A percentile compares a stretch with the other conserved stretches of the same genome.
Evolutionary conservation across 2,329 filamentous ascomycete genomes (phyloP).

Genomic region (Cladosporium velox): DNA sequence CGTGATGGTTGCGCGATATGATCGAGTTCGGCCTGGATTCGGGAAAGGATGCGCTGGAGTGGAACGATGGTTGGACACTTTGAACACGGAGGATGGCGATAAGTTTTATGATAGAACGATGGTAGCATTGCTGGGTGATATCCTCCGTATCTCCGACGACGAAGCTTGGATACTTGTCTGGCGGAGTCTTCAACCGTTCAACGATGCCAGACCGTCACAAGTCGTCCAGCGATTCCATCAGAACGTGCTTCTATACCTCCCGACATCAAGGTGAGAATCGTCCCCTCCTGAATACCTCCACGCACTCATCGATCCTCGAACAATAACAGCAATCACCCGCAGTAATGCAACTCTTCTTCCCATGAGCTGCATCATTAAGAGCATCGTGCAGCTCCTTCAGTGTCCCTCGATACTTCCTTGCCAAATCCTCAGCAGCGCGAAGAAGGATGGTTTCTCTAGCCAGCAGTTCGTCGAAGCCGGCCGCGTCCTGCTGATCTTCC

Average conservation of each 20-base stretch:
- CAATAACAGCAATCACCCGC: neutral
- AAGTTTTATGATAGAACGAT: neutral
- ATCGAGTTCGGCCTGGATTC: neutral
- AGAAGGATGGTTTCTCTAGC: neutral
- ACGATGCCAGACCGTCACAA: neutral
- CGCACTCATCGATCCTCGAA: neutral
- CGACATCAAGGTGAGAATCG: neutral
- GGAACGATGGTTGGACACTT: neutral
- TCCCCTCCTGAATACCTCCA: neutral
- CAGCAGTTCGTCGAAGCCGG: neutral
- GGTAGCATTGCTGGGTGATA: neutral
- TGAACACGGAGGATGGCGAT: neutral
- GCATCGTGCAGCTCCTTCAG: neutral
- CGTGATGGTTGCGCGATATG: neutral
- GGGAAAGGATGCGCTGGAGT: neutral
- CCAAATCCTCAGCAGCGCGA: neutral
- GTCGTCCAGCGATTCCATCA: neutral
- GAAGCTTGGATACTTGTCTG: neutral
- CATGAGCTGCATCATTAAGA: neutral
- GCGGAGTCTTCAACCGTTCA: neutral
- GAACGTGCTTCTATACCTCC: neutral
- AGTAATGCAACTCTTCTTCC: neutral
- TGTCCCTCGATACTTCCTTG: neutral
- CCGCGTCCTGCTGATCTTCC: neutral
- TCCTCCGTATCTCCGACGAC: neutral